Percentiles rank a stretch among this genome's conserved stretches.
Conservation (phyloP, 106 monocot species). For the Dendrobium nobile region DNA sequence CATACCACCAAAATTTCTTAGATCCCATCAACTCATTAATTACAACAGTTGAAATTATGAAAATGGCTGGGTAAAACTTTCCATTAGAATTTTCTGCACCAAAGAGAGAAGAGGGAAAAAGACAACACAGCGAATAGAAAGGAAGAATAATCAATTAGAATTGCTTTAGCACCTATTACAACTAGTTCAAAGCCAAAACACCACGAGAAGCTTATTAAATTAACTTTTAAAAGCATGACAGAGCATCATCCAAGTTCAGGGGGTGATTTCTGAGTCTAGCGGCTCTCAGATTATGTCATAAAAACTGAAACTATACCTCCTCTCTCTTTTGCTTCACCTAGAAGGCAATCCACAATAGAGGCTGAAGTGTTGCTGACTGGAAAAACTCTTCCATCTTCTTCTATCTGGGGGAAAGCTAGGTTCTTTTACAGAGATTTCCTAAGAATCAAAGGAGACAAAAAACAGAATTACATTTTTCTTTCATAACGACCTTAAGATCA, state of each 20-base stretch:
- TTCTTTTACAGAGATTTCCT: background rate
- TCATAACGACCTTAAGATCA: constrained; percentile 60
- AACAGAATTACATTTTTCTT: background rate
- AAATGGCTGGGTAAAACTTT: background rate
- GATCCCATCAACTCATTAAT: too few relatives aligned
- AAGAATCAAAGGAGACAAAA: background rate
- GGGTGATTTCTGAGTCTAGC: background rate
- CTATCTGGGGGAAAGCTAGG: constrained; percentile 39
- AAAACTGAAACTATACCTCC: constrained; percentile 46
- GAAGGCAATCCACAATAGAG: constrained; percentile 85
- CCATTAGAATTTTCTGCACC: background rate
- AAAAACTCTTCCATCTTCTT: constrained; percentile 98
- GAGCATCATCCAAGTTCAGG: background rate
- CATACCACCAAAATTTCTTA: background rate
- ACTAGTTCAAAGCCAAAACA: background rate
- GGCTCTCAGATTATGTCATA: background rate
- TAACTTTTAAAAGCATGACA: background rate
- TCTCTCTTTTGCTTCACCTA: constrained; percentile 66
- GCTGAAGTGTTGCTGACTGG: constrained; percentile 80
- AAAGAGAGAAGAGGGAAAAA: background rate
- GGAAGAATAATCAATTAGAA: background rate
- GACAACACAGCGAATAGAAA: too few relatives aligned
- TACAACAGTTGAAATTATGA: background rate
- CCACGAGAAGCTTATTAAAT: background rate
- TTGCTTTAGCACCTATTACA: background rate